Evolutionary conservation across 2,329 filamentous ascomycete species (phyloP).

Genomic region (Penicillium sp.): DNA sequence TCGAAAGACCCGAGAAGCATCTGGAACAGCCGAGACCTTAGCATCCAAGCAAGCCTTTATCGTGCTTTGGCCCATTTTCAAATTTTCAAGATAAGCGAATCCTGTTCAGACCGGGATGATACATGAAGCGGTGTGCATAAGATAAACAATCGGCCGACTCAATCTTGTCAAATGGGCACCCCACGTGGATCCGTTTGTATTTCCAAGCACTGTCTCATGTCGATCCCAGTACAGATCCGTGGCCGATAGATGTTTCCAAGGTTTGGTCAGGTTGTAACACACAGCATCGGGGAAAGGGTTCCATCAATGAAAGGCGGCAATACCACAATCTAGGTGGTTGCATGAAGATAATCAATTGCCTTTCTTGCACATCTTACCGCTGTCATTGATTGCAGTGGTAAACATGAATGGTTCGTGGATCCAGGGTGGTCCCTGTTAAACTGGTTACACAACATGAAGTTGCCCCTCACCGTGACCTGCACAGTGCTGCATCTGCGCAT

Average conservation of each 20-base stretch:
- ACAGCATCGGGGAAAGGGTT: background rate
- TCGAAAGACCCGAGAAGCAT: background rate
- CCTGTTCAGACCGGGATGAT: background rate
- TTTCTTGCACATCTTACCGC: background rate
- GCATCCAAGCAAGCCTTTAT: background rate
- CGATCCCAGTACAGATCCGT: background rate
- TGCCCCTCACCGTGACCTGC: background rate
- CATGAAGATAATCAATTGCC: slow-evolving; percentile 5
- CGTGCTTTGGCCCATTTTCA: background rate
- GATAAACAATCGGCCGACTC: background rate
- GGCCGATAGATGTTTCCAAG: background rate
- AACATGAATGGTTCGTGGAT: slow-evolving; percentile 12
- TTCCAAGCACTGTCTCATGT: background rate
- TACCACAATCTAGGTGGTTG: background rate
- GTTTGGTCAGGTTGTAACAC: background rate
- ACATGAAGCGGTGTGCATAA: slow-evolving; percentile 16
- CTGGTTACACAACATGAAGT: slow-evolving; percentile 14
- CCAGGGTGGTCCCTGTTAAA: background rate
- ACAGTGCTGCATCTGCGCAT: slow-evolving; percentile 9
- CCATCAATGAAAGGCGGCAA: background rate
- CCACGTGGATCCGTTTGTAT: background rate
- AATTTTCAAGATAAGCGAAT: background rate
- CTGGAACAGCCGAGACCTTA: background rate
- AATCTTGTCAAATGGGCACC: background rate
- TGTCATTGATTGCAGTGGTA: background rate